Evolutionary conservation across 73 alveolate genomes (phyloP).

Genomic region (Symbiodinium natans): DNA sequence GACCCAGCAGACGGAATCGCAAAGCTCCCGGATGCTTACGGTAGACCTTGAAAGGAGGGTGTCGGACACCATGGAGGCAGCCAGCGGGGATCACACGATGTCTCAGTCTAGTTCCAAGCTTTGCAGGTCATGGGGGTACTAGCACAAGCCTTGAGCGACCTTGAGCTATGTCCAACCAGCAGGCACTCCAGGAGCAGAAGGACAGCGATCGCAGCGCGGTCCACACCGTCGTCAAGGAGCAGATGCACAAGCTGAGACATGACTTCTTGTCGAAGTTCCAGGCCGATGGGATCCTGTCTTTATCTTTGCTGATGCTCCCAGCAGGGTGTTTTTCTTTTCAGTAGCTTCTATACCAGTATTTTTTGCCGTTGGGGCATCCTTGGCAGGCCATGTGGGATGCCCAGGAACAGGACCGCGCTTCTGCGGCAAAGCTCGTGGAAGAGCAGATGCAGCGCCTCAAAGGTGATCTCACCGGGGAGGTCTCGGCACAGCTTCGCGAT

Average conservation of each 20-base stretch:
- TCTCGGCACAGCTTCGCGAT: background rate
- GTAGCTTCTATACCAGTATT: too few species aligned
- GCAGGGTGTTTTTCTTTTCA: too few species aligned
- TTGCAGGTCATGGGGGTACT: background rate
- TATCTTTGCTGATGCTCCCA: background rate
- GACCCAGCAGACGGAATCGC: conserved; percentile 14
- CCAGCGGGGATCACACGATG: background rate
- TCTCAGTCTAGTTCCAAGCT: background rate
- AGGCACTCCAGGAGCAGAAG: conserved; percentile 16
- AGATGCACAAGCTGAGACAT: conserved; percentile 45
- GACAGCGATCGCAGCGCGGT: background rate
- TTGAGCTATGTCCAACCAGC: background rate
- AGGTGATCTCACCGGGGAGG: background rate
- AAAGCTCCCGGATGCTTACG: conserved; percentile 9
- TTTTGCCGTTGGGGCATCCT: background rate
- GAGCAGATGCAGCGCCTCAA: background rate
- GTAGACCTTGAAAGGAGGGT: conserved; percentile 36
- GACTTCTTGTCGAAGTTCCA: conserved; percentile 35
- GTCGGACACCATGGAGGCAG: conserved; percentile 79
- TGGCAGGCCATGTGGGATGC: background rate
- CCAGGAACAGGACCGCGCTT: background rate
- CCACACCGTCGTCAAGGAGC: conserved; percentile 20
- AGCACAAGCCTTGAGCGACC: background rate
- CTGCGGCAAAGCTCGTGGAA: background rate
- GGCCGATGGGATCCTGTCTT: background rate